phyloP scores from a whole-genome alignment of 1,284 basidiomycete genomes.

The Apiotrichum gamsii region DNA sequence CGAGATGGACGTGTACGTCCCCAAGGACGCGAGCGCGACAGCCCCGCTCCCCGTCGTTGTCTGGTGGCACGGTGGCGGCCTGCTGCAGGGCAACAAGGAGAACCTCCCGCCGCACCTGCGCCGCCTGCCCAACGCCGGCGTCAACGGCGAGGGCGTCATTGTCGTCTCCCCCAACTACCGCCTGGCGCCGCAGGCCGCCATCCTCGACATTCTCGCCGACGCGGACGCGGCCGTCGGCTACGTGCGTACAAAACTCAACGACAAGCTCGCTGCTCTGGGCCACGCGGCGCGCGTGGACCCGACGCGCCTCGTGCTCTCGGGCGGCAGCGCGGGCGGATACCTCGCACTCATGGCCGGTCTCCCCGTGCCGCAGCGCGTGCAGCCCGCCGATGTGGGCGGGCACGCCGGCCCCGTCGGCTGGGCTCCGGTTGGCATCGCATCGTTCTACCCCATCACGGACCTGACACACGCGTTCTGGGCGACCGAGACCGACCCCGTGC shows the following conservation, averaged over 20 bases:
- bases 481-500: constrained; percentile 42
- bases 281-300: constrained; percentile 28
- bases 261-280: constrained; percentile 24
- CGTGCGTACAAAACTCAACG: constrained; percentile 33
- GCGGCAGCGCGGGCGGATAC: constrained; percentile 43
- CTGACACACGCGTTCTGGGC: constrained; percentile 41
- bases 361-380: constrained; percentile 19
- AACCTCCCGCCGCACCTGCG: constrained; percentile 44
- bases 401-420: constrained; percentile 32
- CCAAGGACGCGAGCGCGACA: constrained; percentile 9
- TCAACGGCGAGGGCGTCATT: constrained; percentile 21
- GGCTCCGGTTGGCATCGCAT: constrained; percentile 32
- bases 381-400: constrained; percentile 35
- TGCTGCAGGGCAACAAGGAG: constrained; percentile 46
- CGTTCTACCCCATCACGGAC: constrained; percentile 45
- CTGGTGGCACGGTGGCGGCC: constrained; percentile 45
- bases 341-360: constrained; percentile 41
- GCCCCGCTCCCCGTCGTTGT: constrained; percentile 34
- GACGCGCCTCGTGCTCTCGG: constrained; percentile 34
- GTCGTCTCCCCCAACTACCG: constrained; percentile 44
- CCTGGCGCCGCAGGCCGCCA: constrained; percentile 38
- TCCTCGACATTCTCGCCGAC: constrained; percentile 42
- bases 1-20: constrained; percentile 42
- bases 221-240: constrained; percentile 29
- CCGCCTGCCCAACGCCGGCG: constrained; percentile 23